These are phyloP conservation scores for Massarina eburnea DNA, from an alignment of 2,329 filamentous ascomycete genomes.

Conservation along the genomic window DNA sequence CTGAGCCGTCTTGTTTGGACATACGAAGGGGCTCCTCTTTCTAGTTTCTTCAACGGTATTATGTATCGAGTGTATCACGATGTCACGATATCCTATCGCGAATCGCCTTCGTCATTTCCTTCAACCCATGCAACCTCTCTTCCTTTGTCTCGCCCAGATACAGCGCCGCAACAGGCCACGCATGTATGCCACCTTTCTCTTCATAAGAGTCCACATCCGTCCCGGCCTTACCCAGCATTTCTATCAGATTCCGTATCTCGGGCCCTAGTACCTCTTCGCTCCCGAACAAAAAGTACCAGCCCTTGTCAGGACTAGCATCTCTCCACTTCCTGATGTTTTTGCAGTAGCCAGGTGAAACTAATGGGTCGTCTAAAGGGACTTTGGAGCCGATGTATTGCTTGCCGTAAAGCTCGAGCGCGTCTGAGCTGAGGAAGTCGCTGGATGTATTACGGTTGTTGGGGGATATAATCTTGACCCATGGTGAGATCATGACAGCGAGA, in stretches of 20 bases:
- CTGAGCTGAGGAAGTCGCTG: slow-evolving; percentile 73
- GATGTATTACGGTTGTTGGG: slow-evolving; percentile 66
- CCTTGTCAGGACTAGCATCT: slow-evolving; percentile 64
- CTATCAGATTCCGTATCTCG: slow-evolving; percentile 65
- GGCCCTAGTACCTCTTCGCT: slow-evolving; percentile 76
- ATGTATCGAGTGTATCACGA: too few species aligned
- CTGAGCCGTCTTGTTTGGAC: neutral
- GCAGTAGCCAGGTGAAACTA: slow-evolving; percentile 72
- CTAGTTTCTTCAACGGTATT: neutral
- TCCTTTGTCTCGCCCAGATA: slow-evolving; percentile 55
- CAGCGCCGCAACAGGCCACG: slow-evolving; percentile 73
- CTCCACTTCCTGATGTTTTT: slow-evolving; percentile 67
- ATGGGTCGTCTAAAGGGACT: slow-evolving; percentile 54
- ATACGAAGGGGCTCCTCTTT: neutral
- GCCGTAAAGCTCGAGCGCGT: slow-evolving; percentile 69
- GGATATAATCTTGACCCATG: slow-evolving; percentile 76
- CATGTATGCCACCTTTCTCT: slow-evolving; percentile 71
- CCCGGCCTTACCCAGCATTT: slow-evolving; percentile 56
- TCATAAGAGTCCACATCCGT: slow-evolving; percentile 60
- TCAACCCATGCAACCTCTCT: slow-evolving; percentile 51
- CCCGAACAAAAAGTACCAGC: slow-evolving; percentile 72
- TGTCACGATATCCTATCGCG: slow-evolving; percentile 26
- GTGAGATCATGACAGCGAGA: slow-evolving; percentile 74
- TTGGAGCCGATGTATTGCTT: slow-evolving; percentile 64
- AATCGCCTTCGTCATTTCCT: slow-evolving; percentile 45